A percentile compares a stretch with the other conserved stretches of the same genome.
Conservation (phyloP, 768 basidiomycete species). For the Tubosaeta sp. region DNA sequence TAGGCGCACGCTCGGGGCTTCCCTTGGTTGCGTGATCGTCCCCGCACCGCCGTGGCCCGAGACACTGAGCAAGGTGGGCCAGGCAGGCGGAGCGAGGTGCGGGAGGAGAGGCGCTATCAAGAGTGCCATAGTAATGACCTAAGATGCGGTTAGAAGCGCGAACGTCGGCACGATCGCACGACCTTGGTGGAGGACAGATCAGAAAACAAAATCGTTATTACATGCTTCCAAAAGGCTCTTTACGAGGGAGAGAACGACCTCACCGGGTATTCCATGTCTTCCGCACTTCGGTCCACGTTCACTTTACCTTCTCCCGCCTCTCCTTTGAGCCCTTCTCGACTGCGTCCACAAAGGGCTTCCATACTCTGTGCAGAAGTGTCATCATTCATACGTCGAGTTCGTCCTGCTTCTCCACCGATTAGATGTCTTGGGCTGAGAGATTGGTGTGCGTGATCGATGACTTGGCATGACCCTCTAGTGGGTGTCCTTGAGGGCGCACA, state of each 20-base stretch:
- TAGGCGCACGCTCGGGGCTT: slow-evolving; percentile 60
- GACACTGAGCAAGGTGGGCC: too few relatives aligned
- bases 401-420: slow-evolving; percentile 81
- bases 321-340: slow-evolving; percentile 70
- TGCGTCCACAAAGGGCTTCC: slow-evolving; percentile 96
- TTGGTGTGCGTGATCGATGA: slow-evolving; percentile 70
- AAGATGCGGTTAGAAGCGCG: slow-evolving; percentile 98
- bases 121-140: slow-evolving; percentile 89
- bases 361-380: slow-evolving; percentile 94
- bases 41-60: too few relatives aligned
- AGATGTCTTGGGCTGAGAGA: slow-evolving; percentile 72
- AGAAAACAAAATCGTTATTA: slow-evolving; percentile 30
- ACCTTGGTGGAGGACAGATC: slow-evolving; percentile 48
- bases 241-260: slow-evolving; percentile 44
- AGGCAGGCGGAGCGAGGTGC: slow-evolving; percentile 51
- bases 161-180: slow-evolving; percentile 74
- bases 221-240: slow-evolving; percentile 30
- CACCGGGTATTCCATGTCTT: slow-evolving; percentile 99
- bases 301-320: slow-evolving; percentile 55
- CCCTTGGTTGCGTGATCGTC: slow-evolving; percentile 52
- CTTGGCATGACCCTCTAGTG: slow-evolving; percentile 81
- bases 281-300: slow-evolving; percentile 88
- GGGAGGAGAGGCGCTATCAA: slow-evolving; percentile 85
- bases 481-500: slow-evolving; percentile 85
- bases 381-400: slow-evolving; percentile 98